Evolutionary conservation across 495 filamentous ascomycete species (phyloP), one percentile per base, ranked within the genome.

Genomic region (Staphylotrichum longicolle): DNA sequence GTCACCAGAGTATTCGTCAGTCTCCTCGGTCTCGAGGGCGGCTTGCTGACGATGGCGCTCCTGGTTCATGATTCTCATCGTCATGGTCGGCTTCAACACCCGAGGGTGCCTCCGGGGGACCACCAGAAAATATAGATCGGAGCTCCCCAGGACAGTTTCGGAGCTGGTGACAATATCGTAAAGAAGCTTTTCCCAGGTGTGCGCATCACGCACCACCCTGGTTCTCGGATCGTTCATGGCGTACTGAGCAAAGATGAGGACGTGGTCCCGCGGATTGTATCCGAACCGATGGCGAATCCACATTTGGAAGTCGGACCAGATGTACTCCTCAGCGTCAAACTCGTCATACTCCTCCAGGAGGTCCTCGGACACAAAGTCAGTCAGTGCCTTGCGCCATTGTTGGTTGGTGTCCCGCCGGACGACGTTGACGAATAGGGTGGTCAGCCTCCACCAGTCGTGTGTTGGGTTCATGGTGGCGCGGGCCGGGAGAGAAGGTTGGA

Each of bases 361-460:
- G 30, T 35, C 39, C 4, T 60, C 49, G 20, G 39, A 27, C 7
- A 53, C 20, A 11, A 60, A 53, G 32, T 42, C 14, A 5, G 4
- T 12, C n/a, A 60, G 39, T 3, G 47, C 11, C 6, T 33, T 41
- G 27, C 20, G 39, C 57, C 48, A 60, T 5, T 45, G 47, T 14
- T 44, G 7, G 48, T 52, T 51, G 48, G 7, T 44, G 40, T 53
- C 39, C 48, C 40, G 30, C 6, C 41, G 37, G 39, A 53, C 57
- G 5, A 53, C 39, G 48, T 52, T 60, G 48, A 53, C 27, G 1
- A 6, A 7, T 12, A 60, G 57, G 39, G 48, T 53, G 6, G 47
- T 11, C 39, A 60, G 40, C 48, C 35, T 46, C 27, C 6, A 3
- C 32, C 37, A 37, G 44, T 58, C 32, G n/a, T 6, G 42, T 1